Percentiles rank a stretch among this genome's conserved stretches.
Conservation (phyloP, 257 asterid genomes). For the Datura wrightii region DNA sequence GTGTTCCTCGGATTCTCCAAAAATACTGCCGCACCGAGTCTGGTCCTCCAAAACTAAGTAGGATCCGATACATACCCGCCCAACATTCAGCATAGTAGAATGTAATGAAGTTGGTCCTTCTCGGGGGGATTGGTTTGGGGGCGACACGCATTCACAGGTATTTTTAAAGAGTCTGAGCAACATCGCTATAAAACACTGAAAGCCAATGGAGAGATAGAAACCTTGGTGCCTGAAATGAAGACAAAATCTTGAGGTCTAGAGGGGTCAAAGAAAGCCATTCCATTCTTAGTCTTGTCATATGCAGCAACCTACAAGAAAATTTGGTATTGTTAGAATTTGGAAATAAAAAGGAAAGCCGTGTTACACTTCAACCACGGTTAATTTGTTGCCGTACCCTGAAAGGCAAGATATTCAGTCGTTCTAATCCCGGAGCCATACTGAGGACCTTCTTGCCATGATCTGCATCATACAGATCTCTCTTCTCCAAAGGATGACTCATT, state of each 20-base stretch:
- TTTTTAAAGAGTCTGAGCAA: neutral
- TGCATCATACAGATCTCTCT: conserved; percentile 86
- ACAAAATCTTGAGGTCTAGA: conserved; percentile 20
- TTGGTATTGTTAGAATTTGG: conserved; percentile 7
- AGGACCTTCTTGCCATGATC: conserved; percentile 95
- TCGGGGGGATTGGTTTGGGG: neutral
- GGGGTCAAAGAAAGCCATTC: conserved; percentile 80
- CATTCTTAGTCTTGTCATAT: conserved; percentile 77
- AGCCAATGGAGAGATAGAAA: neutral
- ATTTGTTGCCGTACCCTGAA: conserved; percentile 60
- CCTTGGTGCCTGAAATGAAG: conserved; percentile 26
- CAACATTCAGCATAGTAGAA: neutral
- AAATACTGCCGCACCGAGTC: neutral
- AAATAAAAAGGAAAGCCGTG: neutral
- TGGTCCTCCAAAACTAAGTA: neutral
- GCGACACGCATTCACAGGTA: neutral
- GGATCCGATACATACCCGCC: neutral
- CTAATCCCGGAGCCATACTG: conserved; percentile 96
- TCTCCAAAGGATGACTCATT: conserved; percentile 88
- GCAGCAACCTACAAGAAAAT: conserved; percentile 77
- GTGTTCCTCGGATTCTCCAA: neutral
- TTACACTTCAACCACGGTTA: neutral
- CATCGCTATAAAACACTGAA: conserved; percentile 29
- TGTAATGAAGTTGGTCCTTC: neutral
- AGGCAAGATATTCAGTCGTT: conserved; percentile 82